Evolutionary conservation across 495 filamentous ascomycete genomes (phyloP), one percentile per base, ranked within the genome.

Genomic region (Aspergillus nidulans): DNA sequence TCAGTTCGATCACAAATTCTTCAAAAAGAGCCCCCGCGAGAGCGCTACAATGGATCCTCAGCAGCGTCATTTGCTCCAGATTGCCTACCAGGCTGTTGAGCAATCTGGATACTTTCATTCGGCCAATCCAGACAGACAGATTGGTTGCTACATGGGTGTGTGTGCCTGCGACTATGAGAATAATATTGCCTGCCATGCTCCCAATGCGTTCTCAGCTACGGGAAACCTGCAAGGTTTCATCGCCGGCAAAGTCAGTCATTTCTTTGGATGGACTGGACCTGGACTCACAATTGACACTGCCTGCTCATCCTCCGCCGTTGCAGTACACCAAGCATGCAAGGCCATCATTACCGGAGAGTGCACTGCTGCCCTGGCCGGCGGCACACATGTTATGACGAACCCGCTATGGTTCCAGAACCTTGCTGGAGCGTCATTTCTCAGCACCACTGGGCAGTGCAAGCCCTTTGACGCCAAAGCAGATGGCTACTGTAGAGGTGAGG

Each of bases 401-500:
- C 65, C 69, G 9, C 7, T 63, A 6, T 58, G 52, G 4, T 68
- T 58, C n/a, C 67, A 77, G 39, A 74, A 77, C 54, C 61, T 76
- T 0, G 59, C 58, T 9, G 74, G 56, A 0, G 74, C 62, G 1
- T 65, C 61, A 4, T 77, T 79, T 47, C 39, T 77, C 0, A 75
- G 67, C 20, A 65, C 68, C 0, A 77, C 68, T 0, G 76, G 76
- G 0, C 60, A 61, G 4, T 90, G 86, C 63, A 89, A 90, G 49
- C 81, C 87, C 0, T 90, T 90, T 51, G 86, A 89, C 62, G 76
- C 80, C 39, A 73, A 77, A 9, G 87, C 87, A 4, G 82, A 90
- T 60, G 88, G 88, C 0, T 91, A 90, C 66, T 90, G 86, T 63
- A 79, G 88, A 39, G 86, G 78, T 0, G 88, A 91, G 49, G 82